Evolutionary conservation across 129 eudicot species (phyloP), one percentile per base, ranked within the genome.

Genomic region (Heracleum sosnowskyi): DNA sequence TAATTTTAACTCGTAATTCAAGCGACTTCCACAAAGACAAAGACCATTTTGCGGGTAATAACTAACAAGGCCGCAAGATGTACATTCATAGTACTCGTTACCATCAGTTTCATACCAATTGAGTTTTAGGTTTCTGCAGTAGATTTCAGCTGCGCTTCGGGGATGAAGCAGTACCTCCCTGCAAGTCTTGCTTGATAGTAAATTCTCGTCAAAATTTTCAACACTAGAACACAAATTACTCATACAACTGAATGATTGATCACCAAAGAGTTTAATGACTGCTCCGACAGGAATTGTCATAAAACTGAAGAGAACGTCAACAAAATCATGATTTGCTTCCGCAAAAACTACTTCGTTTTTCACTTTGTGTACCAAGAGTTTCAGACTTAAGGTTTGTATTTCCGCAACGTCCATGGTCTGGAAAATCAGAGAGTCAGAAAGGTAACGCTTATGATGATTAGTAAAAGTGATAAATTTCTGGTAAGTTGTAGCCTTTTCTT

Each of bases 271-370:
- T 15, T 66, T 36, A 13, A 69, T 47, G 3, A 75, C 69, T 13
- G 81, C 75, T 78, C 85, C 85, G 10, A 85, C 79, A 31, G 88
- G 88, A 69, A 85, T 40, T 2, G 76, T 53, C 78, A 85, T 68
- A 40, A 82, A 81, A 74, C 83, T 79, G 78, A 85, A 76, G 46
- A 85, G 69, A 62, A 82, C 82, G 70, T 76, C 81, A 16, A 85
- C 76, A 28, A 85, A 75, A 26, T 85, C 81, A 40, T 82, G 44
- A 40, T 45, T 46, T 18, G 83, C 35, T 78, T 82, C 85, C 35
- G 73, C 83, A 81, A 85, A 78, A 18, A 81, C 51, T 26, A 85
- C 83, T 75, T 70, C 73, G 44, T 81, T 81, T 60, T 55, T 76
- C 64, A 69, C 37, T 69, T 70, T 82, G 15, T 81, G 79, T 46